These are phyloP conservation scores for Fomitopsis serialis DNA, from an alignment of 768 basidiomycete genomes.

Conservation along the genomic window DNA sequence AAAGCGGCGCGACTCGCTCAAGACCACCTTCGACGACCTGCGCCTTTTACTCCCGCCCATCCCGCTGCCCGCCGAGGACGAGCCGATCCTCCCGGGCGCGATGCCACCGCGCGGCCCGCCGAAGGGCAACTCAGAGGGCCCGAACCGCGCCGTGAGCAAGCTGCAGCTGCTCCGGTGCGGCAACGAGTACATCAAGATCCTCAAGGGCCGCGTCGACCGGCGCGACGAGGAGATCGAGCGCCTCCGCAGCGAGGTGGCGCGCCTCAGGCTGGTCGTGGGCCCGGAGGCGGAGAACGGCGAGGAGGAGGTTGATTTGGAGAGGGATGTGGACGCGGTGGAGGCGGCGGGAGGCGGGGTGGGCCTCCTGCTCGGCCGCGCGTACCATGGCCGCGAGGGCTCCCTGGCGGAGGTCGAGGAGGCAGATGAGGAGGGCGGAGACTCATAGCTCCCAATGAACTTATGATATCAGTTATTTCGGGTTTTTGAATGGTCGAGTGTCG, in stretches of 20 bases:
- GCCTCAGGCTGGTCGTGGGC: conserved; percentile 40
- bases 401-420: conserved; percentile 9
- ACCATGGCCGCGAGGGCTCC: conserved; percentile 12
- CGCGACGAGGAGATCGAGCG: conserved; percentile 72
- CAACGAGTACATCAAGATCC: conserved; percentile 78
- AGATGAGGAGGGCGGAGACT: conserved; percentile 15
- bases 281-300: conserved; percentile 27
- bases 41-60: conserved; percentile 84
- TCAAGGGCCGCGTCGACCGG: conserved; percentile 73
- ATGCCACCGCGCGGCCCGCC: conserved; percentile 88
- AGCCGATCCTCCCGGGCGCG: conserved; percentile 79
- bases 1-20: conserved; percentile 93
- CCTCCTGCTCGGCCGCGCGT: conserved; percentile 12
- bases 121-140: conserved; percentile 81
- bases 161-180: conserved; percentile 86
- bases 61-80: conserved; percentile 74
- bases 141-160: conserved; percentile 93
- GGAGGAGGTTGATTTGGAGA: conserved; percentile 44
- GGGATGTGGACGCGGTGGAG: conserved; percentile 57
- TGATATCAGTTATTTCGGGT: neutral
- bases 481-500: neutral
- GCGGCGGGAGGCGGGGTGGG: conserved; percentile 14
- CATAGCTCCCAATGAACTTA: neutral
- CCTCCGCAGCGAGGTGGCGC: conserved; percentile 60
- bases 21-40: conserved; percentile 87